These are phyloP conservation scores for Strobilomyces echinocephalus DNA, from an alignment of 768 basidiomycete species.

Conservation along the genomic window DNA sequence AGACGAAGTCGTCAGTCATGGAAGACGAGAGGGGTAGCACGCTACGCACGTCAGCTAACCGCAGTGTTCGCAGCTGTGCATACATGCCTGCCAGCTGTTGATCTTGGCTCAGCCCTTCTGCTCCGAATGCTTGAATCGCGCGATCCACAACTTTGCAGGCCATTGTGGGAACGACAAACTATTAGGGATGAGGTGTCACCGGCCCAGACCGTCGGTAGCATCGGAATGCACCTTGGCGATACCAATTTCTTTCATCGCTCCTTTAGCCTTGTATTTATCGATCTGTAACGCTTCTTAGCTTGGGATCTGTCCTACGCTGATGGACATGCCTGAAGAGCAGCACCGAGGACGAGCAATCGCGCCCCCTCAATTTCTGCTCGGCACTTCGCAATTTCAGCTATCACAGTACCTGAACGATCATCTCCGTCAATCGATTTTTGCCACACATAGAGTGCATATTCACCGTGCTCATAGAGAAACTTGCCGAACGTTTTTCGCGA, in stretches of 20 bases:
- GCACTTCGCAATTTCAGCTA: constrained; percentile 87
- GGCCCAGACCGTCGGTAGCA: neutral
- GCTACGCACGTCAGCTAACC: constrained; percentile 73
- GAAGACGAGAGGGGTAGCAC: neutral
- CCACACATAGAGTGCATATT: constrained; percentile 10
- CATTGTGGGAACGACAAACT: constrained; percentile 95
- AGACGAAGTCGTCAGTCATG: constrained; percentile 6
- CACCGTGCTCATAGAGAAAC: constrained; percentile 85
- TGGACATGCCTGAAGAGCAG: constrained; percentile 68
- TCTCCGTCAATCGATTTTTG: neutral
- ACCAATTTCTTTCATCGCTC: constrained; percentile 94
- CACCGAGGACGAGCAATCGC: constrained; percentile 84
- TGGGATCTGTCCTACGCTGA: neutral
- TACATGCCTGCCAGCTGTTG: constrained; percentile 73
- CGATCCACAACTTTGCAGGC: constrained; percentile 86
- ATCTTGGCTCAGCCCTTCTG: constrained; percentile 94
- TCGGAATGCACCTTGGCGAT: constrained; percentile 74
- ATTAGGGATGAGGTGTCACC: neutral
- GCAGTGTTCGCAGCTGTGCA: constrained; percentile 79
- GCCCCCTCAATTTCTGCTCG: constrained; percentile 91
- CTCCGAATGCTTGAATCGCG: constrained; percentile 94
- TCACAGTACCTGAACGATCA: constrained; percentile 63
- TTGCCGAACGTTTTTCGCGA: constrained; percentile 92
- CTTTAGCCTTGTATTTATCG: constrained; percentile 87
- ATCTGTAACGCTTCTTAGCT: constrained; percentile 48